phyloP scores from a whole-genome alignment of 2,329 filamentous ascomycete species.

The Exophiala viscosa region DNA sequence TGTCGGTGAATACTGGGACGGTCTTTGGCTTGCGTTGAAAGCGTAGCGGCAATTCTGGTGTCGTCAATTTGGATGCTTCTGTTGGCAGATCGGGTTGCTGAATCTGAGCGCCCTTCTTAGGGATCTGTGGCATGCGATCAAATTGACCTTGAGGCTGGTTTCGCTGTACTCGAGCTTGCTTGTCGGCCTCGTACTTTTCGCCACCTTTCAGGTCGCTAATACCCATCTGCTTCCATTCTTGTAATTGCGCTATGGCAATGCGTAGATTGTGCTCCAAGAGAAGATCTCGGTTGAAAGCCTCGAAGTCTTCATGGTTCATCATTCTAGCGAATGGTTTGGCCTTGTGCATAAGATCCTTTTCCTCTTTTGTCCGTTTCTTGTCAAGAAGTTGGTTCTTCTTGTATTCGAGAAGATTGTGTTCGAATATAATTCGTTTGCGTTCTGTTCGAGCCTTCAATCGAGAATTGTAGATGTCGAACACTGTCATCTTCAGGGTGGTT shows the following conservation, averaged over 20 bases:
- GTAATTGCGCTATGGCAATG: slow-evolving; percentile 82
- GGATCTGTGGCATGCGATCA: slow-evolving; percentile 68
- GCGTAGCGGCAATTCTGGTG: slow-evolving; percentile 70
- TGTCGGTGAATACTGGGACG: slow-evolving; percentile 32
- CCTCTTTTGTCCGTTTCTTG: slow-evolving; percentile 95
- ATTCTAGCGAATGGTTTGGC: slow-evolving; percentile 94
- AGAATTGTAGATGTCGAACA: slow-evolving; percentile 98
- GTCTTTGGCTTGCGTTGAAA: slow-evolving; percentile 43
- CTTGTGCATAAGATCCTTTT: slow-evolving; percentile 84
- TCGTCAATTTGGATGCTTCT: slow-evolving; percentile 71
- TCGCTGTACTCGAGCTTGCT: slow-evolving; percentile 66
- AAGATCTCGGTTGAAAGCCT: slow-evolving; percentile 76
- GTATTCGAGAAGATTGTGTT: slow-evolving; percentile 90
- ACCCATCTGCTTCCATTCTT: slow-evolving; percentile 84
- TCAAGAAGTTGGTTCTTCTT: slow-evolving; percentile 83
- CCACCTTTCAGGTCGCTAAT: slow-evolving; percentile 82
- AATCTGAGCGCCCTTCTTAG: slow-evolving; percentile 63
- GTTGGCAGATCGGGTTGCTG: slow-evolving; percentile 67
- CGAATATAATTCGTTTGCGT: slow-evolving; percentile 93
- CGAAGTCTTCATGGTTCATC: slow-evolving; percentile 92
- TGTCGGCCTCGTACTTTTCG: slow-evolving; percentile 90
- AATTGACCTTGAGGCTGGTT: slow-evolving; percentile 70
- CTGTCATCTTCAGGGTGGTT: slow-evolving; percentile 94
- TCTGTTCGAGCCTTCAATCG: slow-evolving; percentile 86
- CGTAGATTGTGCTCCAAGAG: slow-evolving; percentile 88